These are phyloP conservation scores for Pisolithus thermaeus DNA, from an alignment of 1,284 basidiomycete species.

Conservation along the genomic window DNA sequence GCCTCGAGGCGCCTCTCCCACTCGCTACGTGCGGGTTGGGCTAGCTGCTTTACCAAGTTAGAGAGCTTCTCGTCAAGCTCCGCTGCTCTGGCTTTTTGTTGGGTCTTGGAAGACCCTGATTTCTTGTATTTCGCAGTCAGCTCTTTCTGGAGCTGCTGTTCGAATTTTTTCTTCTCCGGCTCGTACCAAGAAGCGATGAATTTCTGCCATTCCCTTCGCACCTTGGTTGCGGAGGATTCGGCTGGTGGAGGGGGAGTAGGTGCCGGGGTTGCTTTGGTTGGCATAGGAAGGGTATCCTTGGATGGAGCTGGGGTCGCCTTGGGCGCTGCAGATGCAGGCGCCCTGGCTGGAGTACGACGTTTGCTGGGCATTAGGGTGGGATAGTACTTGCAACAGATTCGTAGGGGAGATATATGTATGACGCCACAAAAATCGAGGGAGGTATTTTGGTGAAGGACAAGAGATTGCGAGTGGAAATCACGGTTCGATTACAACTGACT, in stretches of 20 bases:
- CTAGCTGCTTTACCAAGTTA: slow-evolving; percentile 17
- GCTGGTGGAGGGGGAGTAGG: slow-evolving; percentile 6
- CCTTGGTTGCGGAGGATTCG: slow-evolving; percentile 17
- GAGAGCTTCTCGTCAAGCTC: slow-evolving; percentile 24
- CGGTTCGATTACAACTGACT: slow-evolving; percentile 18
- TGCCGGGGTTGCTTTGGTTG: slow-evolving; percentile 12
- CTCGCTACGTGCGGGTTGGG: slow-evolving; percentile 25
- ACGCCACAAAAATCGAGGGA: slow-evolving; percentile 7
- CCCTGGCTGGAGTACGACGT: slow-evolving; percentile 19
- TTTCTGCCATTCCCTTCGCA: slow-evolving; percentile 25
- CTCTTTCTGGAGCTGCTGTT: slow-evolving; percentile 28
- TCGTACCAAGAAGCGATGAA: slow-evolving; percentile 26
- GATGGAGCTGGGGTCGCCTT: slow-evolving; percentile 5
- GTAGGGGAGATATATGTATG: slow-evolving; percentile 4
- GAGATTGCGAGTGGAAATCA: slow-evolving; percentile 15
- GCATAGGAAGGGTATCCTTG: slow-evolving; percentile 7
- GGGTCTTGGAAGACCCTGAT: slow-evolving; percentile 18
- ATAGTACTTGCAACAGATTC: neutral
- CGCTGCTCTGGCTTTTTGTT: slow-evolving; percentile 25
- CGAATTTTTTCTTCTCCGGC: slow-evolving; percentile 22
- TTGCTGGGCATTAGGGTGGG: slow-evolving; percentile 23
- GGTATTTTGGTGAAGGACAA: slow-evolving; percentile 1
- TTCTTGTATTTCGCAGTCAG: slow-evolving; percentile 27
- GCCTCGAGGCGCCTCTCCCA: slow-evolving; percentile 28
- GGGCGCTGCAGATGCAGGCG: slow-evolving; percentile 5